Percentiles rank a stretch among this genome's conserved stretches.
Evolutionary conservation across 257 asterid genomes (phyloP).

Genomic region (Knoxia roxburghii): DNA sequence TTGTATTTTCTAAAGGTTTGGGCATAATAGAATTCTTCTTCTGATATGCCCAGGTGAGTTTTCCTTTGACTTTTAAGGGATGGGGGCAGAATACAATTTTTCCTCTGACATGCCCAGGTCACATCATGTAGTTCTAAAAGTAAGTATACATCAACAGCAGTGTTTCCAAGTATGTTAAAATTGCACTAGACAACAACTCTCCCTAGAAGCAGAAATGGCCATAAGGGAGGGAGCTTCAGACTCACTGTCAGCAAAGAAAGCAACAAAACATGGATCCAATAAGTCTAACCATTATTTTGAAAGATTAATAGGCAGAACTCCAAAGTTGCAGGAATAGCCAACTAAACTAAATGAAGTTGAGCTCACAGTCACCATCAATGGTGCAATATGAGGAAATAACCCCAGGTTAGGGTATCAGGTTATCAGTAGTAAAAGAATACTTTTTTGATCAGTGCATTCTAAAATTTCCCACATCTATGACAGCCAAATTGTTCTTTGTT

Average conservation of each 20-base stretch:
- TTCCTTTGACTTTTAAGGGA: too few species aligned
- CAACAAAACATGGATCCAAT: background rate
- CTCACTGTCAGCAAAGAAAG: background rate
- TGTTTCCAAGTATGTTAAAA: background rate
- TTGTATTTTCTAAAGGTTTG: too few species aligned
- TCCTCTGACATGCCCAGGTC: too few species aligned
- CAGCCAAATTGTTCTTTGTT: background rate
- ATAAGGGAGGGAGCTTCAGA: background rate
- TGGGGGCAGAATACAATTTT: too few species aligned
- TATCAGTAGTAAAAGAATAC: background rate
- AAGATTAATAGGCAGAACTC: background rate
- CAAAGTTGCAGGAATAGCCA: background rate
- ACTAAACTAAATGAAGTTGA: background rate
- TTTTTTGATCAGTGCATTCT: background rate
- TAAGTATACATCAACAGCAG: background rate
- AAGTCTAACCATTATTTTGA: background rate
- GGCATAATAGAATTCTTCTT: too few species aligned
- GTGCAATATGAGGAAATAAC: background rate
- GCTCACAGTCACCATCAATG: background rate
- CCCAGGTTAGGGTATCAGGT: background rate
- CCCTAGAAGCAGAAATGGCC: conserved; percentile 8
- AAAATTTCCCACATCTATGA: background rate
- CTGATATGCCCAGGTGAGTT: too few species aligned
- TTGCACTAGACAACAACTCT: background rate
- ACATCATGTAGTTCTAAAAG: background rate